Evolutionary conservation across 345 rosid species (phyloP).

Genomic region (Schrenkiella parvula): DNA sequence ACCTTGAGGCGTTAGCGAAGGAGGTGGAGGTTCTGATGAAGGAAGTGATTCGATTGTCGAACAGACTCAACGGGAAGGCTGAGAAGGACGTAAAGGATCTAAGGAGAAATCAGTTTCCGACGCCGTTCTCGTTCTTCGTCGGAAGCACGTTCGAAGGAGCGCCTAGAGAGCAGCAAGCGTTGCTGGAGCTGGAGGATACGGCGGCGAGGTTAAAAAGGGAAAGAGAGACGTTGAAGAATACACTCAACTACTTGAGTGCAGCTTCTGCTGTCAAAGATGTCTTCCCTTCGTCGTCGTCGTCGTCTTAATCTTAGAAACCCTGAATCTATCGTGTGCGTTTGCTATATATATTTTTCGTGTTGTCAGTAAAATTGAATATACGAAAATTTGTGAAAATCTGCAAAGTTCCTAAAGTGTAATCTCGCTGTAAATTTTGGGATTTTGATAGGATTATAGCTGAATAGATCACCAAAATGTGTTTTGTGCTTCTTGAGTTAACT

Average conservation of each 20-base stretch:
- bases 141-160: constrained; percentile 94
- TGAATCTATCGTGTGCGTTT: neutral
- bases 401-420: neutral
- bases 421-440: neutral
- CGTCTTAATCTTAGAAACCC: neutral
- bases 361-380: constrained; percentile 13
- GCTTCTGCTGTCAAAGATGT: constrained; percentile 95
- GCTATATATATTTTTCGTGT: neutral
- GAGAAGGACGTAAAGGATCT: constrained; percentile 79
- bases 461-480: neutral
- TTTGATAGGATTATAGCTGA: neutral
- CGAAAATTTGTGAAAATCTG: neutral
- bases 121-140: constrained; percentile 91
- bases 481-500: neutral
- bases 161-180: constrained; percentile 87
- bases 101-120: constrained; percentile 80
- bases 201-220: constrained; percentile 90
- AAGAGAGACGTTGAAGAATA: constrained; percentile 86
- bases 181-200: constrained; percentile 89
- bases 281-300: constrained; percentile 60
- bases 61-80: constrained; percentile 75
- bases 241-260: constrained; percentile 82
- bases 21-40: constrained; percentile 86
- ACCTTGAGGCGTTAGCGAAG: constrained; percentile 54
- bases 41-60: constrained; percentile 83